These are phyloP conservation scores for Cercospora sp. DNA, from an alignment of 2,329 filamentous ascomycete genomes.

Conservation along the genomic window DNA sequence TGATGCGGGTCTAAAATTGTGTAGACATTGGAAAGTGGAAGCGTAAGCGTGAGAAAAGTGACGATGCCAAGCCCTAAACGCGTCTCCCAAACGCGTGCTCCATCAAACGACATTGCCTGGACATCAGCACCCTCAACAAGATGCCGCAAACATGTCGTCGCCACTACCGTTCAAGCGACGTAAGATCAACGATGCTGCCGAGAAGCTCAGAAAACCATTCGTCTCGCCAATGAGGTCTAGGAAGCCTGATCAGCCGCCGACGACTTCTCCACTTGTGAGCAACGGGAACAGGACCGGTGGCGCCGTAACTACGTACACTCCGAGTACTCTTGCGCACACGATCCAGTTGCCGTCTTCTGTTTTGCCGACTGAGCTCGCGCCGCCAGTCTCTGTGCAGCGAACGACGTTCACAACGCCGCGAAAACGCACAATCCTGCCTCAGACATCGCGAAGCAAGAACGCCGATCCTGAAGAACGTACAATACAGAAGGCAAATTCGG, in stretches of 20 bases:
- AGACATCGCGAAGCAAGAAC: slow-evolving; percentile 25
- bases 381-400: background rate
- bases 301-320: slow-evolving; percentile 26
- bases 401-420: slow-evolving; percentile 9
- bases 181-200: slow-evolving; percentile 58
- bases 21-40: background rate
- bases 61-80: background rate
- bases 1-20: background rate
- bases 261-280: slow-evolving; percentile 23
- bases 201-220: slow-evolving; percentile 68
- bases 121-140: background rate
- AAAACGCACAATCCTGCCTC: slow-evolving; percentile 37
- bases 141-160: slow-evolving; percentile 22
- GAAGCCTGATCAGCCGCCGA: slow-evolving; percentile 20
- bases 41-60: background rate
- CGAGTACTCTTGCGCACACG: slow-evolving; percentile 37
- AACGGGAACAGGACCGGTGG: slow-evolving; percentile 21
- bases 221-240: slow-evolving; percentile 65
- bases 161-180: slow-evolving; percentile 57
- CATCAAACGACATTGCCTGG: background rate
- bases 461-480: slow-evolving; percentile 31
- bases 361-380: background rate
- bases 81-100: background rate
- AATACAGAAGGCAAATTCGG: slow-evolving; percentile 29
- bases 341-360: slow-evolving; percentile 18